Conservation (phyloP, 495 filamentous ascomycete genomes). For the Penicillium cinerascens region DNA sequence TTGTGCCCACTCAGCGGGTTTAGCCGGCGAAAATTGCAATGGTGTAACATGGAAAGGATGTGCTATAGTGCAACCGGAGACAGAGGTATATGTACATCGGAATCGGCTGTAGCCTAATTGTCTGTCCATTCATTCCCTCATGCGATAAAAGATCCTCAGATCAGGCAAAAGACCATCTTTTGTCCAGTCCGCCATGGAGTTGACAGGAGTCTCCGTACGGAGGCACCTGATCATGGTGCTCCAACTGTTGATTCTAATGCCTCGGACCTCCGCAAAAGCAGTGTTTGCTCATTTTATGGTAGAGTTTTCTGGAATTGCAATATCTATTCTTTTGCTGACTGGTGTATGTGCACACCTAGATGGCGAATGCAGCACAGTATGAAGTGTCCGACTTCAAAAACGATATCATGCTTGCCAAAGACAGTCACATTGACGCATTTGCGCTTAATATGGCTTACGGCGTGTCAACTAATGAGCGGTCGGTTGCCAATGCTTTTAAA, state of each 20-base stretch:
- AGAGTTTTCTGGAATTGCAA: background rate
- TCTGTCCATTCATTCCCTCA: background rate
- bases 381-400: background rate
- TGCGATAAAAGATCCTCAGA: background rate
- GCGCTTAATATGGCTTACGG: slow-evolving; percentile 63
- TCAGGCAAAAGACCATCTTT: background rate
- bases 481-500: slow-evolving; percentile 51
- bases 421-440: slow-evolving; percentile 58
- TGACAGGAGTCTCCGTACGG: background rate
- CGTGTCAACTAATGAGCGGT: slow-evolving; percentile 39
- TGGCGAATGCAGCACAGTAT: background rate
- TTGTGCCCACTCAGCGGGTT: background rate
- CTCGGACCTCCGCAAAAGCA: background rate
- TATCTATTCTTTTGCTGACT: background rate
- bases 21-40: background rate
- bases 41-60: background rate
- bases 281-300: background rate
- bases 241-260: background rate
- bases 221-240: background rate
- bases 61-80: background rate
- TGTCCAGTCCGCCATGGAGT: background rate
- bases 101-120: background rate
- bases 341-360: background rate
- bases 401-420: background rate
- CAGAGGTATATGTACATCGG: background rate